Percentiles rank a stretch among this genome's conserved stretches.
Evolutionary conservation across 2,329 filamentous ascomycete species (phyloP).

Genomic region (Drechslerella dactyloides): DNA sequence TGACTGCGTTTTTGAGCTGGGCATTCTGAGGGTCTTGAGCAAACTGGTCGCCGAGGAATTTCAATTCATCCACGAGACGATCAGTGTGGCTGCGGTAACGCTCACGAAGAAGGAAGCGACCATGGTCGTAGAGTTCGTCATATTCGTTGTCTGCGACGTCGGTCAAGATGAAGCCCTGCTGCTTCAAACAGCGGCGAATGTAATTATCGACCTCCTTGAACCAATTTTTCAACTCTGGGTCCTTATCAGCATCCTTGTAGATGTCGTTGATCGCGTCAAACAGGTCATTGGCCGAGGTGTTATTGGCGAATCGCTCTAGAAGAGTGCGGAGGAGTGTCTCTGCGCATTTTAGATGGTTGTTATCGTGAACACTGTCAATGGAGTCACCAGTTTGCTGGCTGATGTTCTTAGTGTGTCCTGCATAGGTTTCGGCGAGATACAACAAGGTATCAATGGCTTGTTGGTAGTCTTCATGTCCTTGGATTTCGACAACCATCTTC

Average conservation of each 20-base stretch:
- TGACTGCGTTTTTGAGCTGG: slow-evolving; percentile 74
- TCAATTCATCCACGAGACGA: slow-evolving; percentile 84
- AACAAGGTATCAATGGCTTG: slow-evolving; percentile 89
- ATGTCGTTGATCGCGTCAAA: slow-evolving; percentile 84
- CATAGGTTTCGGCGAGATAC: slow-evolving; percentile 82
- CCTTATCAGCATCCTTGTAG: slow-evolving; percentile 83
- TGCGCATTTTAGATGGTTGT: slow-evolving; percentile 70
- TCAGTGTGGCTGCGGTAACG: slow-evolving; percentile 88
- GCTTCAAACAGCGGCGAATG: slow-evolving; percentile 79
- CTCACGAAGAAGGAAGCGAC: slow-evolving; percentile 82
- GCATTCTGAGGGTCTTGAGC: slow-evolving; percentile 86
- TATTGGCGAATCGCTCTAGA: slow-evolving; percentile 94
- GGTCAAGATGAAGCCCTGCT: slow-evolving; percentile 89
- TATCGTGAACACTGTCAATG: slow-evolving; percentile 73
- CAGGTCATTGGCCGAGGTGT: slow-evolving; percentile 84
- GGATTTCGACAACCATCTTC: slow-evolving; percentile 97
- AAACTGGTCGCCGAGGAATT: slow-evolving; percentile 87
- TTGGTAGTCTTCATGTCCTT: slow-evolving; percentile 92
- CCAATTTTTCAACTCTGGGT: slow-evolving; percentile 86
- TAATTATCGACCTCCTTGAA: slow-evolving; percentile 80
- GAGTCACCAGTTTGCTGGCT: slow-evolving; percentile 70
- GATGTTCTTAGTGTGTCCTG: slow-evolving; percentile 72
- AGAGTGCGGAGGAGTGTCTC: slow-evolving; percentile 84
- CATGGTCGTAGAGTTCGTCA: slow-evolving; percentile 83
- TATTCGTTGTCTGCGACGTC: slow-evolving; percentile 80